Evolutionary conservation across 2,329 filamentous ascomycete species (phyloP), one percentile per base, ranked within the genome.

Genomic region (Phyllachora maydis): DNA sequence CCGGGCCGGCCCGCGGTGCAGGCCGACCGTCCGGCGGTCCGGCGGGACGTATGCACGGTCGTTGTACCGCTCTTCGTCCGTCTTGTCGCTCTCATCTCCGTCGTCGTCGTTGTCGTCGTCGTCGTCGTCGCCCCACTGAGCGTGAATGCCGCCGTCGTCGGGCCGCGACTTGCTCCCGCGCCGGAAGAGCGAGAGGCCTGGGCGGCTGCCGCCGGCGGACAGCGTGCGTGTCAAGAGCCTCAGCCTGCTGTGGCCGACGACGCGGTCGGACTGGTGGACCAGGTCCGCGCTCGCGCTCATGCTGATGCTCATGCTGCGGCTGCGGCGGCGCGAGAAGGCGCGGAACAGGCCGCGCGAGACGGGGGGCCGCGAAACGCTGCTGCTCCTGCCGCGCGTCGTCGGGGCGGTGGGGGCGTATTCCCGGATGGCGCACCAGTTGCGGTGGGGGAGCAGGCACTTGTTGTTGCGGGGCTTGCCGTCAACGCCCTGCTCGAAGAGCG

Each of bases 401-500:
- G 4, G 37, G 33, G 4, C 33, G 62, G 57, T 1, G 68, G 65
- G 8, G 82, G 82, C 1, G 49, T 91, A 95, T 41, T 77, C 63
- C 25, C 77, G 65, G 36, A 98, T 91, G 3, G 81, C 78, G 44
- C 85, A 95, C 78, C 85, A 98, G 43, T 98, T 98, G 16, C 88
- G 66, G 28, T 88, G 74, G 11, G 83, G 83, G 7, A 95, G 56
- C 2, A 98, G 56, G 29, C 73, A 70, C 39, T 81, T 90, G 45
- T 98, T 98, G 47, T 92, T 95, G 30, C 88, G 66, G 11, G 70
- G 60, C 45, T 81, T 90, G 19, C 79, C 78, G 37, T 93, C 82
- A 2, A 93, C 79, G 33, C 90, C 88, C 27, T 81, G 69, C 2
- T 62, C 66, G 44, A 98, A 98, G 30, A 98, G 69, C 1, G 85